These are phyloP conservation scores for Hemerocallis citrina DNA, from an alignment of 106 monocot genomes.

Conservation along the genomic window DNA sequence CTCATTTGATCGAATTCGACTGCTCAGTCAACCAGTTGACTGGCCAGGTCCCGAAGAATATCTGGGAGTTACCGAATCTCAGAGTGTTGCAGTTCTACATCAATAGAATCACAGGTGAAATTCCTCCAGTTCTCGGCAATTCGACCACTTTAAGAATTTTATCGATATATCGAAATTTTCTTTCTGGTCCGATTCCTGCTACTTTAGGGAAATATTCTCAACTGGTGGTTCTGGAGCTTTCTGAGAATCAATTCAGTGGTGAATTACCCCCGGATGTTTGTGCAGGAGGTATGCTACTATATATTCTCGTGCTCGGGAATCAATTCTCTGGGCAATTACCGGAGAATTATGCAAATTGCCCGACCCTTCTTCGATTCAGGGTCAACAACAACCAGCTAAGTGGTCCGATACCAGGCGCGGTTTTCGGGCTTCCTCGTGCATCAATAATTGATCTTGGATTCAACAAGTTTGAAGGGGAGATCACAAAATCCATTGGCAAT, in stretches of 20 bases:
- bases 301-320: constrained; percentile 61
- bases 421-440: constrained; percentile 61
- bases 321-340: constrained; percentile 57
- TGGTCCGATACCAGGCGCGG: constrained; percentile 40
- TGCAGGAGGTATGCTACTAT: constrained; percentile 42
- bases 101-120: constrained; percentile 65
- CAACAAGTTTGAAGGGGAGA: constrained; percentile 60
- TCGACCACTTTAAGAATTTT: constrained; percentile 62
- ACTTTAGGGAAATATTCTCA: constrained; percentile 54
- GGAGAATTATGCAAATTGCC: constrained; percentile 44
- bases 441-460: constrained; percentile 74
- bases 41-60: constrained; percentile 50
- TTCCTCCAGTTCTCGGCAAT: constrained; percentile 56
- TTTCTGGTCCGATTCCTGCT: constrained; percentile 57
- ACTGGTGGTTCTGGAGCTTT: constrained; percentile 61
- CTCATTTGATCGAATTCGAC: constrained; percentile 59
- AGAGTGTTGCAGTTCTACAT: constrained; percentile 63
- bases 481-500: constrained; percentile 40
- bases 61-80: constrained; percentile 52
- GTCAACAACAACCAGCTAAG: constrained; percentile 57
- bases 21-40: constrained; percentile 72
- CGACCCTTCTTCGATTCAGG: constrained; percentile 60
- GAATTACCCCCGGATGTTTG: constrained; percentile 54
- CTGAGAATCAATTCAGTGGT: constrained; percentile 76
- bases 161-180: constrained; percentile 66